Percentiles rank a stretch among this genome's conserved stretches.
Conservation (phyloP, 345 rosid species). For the Boechera divaricarpa region DNA sequence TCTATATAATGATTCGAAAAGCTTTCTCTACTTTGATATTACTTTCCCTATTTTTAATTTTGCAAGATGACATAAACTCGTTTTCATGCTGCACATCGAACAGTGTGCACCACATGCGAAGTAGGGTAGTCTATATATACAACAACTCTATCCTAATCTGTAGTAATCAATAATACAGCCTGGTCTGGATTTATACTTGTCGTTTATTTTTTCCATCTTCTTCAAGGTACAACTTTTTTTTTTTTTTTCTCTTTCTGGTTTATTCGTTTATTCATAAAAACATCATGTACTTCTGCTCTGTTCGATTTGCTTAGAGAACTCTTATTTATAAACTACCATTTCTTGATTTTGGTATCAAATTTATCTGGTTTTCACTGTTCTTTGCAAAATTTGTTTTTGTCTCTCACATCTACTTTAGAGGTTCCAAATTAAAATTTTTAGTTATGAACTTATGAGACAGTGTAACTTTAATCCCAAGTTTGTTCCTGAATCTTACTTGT, state of each 20-base stretch:
- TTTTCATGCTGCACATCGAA: background rate
- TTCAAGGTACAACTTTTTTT: background rate
- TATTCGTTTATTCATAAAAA: background rate
- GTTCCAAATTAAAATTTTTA: background rate
- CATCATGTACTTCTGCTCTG: constrained; percentile 10
- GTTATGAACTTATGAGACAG: background rate
- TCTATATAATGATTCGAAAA: no score
- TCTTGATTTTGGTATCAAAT: background rate
- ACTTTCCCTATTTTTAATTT: no score
- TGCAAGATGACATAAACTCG: constrained; percentile 14
- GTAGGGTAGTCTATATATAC: background rate
- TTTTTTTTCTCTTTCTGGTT: background rate
- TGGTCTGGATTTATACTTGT: background rate
- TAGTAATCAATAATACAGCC: background rate
- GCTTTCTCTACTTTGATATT: no score
- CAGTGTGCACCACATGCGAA: constrained; percentile 20
- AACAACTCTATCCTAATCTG: background rate
- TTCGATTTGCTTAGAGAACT: background rate
- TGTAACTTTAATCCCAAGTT: background rate
- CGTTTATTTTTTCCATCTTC: background rate
- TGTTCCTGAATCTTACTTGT: constrained; percentile 7
- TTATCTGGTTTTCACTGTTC: background rate
- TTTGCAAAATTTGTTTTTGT: background rate
- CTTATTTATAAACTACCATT: background rate
- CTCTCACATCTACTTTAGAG: background rate